These are phyloP conservation scores for Kokia cookei DNA, from an alignment of 441 rosid species.

Conservation along the genomic window DNA sequence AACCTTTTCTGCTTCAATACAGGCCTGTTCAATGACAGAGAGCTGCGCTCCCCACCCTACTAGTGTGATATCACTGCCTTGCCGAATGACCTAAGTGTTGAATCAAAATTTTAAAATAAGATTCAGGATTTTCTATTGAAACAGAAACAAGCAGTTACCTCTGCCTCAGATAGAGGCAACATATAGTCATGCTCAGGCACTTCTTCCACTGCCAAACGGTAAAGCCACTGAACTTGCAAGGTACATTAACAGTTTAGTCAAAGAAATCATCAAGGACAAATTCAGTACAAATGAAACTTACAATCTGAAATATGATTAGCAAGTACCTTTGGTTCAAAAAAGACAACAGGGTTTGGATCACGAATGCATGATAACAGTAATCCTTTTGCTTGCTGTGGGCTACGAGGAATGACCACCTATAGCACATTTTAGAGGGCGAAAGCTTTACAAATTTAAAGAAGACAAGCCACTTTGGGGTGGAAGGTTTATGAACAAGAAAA, in stretches of 20 bases:
- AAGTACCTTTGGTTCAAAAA: slow-evolving; percentile 83
- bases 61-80: slow-evolving; percentile 81
- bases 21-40: slow-evolving; percentile 76
- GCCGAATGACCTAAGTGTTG: slow-evolving; percentile 52
- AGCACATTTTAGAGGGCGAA: slow-evolving; percentile 5
- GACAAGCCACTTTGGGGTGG: neutral
- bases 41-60: slow-evolving; percentile 98
- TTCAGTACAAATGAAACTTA: neutral
- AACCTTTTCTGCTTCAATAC: slow-evolving; percentile 70
- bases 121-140: slow-evolving; percentile 2
- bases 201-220: slow-evolving; percentile 78
- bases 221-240: slow-evolving; percentile 64
- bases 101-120: slow-evolving; percentile 8
- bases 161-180: slow-evolving; percentile 82
- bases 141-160: slow-evolving; percentile 34
- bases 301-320: neutral
- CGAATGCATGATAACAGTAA: slow-evolving; percentile 69
- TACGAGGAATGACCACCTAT: slow-evolving; percentile 84
- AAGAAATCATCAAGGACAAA: neutral
- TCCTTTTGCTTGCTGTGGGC: slow-evolving; percentile 85
- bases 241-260: slow-evolving; percentile 9
- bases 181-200: slow-evolving; percentile 86
- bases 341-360: slow-evolving; percentile 81
- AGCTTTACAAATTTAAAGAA: neutral
- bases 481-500: neutral